These are phyloP conservation scores for Colletotrichum horii DNA, from an alignment of 2,329 filamentous ascomycete genomes.

Conservation along the genomic window DNA sequence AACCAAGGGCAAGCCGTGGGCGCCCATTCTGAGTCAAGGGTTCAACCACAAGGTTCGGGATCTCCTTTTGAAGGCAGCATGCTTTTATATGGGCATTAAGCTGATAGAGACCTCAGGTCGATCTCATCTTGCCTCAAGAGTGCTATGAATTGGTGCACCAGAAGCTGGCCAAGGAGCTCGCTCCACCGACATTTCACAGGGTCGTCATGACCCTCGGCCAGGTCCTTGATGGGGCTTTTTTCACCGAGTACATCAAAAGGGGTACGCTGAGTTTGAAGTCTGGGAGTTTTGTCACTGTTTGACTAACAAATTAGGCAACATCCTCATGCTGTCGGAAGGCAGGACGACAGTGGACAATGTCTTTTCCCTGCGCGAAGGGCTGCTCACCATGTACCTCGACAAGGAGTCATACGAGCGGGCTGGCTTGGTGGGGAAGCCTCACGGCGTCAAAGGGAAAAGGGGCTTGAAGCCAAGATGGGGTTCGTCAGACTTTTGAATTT, in stretches of 20 bases:
- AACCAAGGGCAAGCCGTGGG: constrained; percentile 78
- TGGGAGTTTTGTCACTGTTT: neutral
- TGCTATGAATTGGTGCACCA: constrained; percentile 58
- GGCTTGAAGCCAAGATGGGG: constrained; percentile 74
- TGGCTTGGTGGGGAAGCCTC: constrained; percentile 77
- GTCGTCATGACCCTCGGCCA: constrained; percentile 76
- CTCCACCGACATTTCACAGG: constrained; percentile 61
- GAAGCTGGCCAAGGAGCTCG: constrained; percentile 48
- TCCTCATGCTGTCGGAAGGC: constrained; percentile 86
- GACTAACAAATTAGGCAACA: constrained; percentile 62
- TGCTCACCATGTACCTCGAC: constrained; percentile 77
- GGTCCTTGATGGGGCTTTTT: constrained; percentile 76
- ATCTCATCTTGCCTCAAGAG: constrained; percentile 75
- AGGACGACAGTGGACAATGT: constrained; percentile 72
- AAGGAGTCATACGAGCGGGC: constrained; percentile 83
- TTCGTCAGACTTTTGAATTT: constrained; percentile 42
- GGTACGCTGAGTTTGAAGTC: constrained; percentile 49
- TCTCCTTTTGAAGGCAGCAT: neutral
- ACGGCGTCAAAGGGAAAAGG: constrained; percentile 62
- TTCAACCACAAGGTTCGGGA: constrained; percentile 70
- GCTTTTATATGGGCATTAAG: neutral
- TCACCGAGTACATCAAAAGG: constrained; percentile 83
- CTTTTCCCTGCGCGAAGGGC: constrained; percentile 73
- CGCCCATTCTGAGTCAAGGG: constrained; percentile 65
- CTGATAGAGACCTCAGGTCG: constrained; percentile 49